Base-by-base conservation (phyloP, 768 basidiomycete species). In the Brasilioporus rufonigricans region DNA sequence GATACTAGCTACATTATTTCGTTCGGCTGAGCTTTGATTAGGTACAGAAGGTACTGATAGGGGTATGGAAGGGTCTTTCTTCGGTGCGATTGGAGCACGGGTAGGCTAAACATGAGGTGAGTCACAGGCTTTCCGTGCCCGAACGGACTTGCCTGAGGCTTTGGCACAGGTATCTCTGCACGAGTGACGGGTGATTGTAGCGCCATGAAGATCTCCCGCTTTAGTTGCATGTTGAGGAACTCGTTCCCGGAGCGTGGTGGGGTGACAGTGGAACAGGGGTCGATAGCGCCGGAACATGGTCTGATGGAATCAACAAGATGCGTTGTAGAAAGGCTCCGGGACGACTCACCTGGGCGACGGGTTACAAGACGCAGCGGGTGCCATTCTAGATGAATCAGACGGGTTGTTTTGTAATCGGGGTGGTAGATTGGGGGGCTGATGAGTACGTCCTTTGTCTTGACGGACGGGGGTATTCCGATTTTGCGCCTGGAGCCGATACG, bases 371-470 rank as follows among this genome's bases (percentile, higher is more conserved):
- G 19, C 50, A 8, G 27, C 43, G 5, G 18, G 36, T 40, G 13
- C n/a, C 9, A 16, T 39, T 32, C 13, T 12, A 24, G 14, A 38
- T 18, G 36, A 16, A 11, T 44, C 38, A 8, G 5, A 5, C 4
- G n/a, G 41, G 7, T 11, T 23, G 5, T 44, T 50, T 51, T 21
- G 66, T 0, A 44, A 32, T 46, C 54, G 66, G 26, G 63, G 43
- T 2, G 53, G 43, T 13, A 35, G 0, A 14, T 14, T 2, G 3
- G 47, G 44, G 21, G n/a, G n/a, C n/a, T n/a, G n/a, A n/a, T n/a
- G n/a, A n/a, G n/a, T n/a, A n/a, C n/a, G 12, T 29, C 5, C 24
- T 16, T 29, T 47, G 44, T 50, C 29, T 52, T 21, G 50, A 27
- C 32, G 39, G 18, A 19, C 14, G n/a, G 3, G 35, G 10, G 19